phyloP scores from a whole-genome alignment of 2,329 filamentous ascomycete species.

The Piedraia hortae region DNA sequence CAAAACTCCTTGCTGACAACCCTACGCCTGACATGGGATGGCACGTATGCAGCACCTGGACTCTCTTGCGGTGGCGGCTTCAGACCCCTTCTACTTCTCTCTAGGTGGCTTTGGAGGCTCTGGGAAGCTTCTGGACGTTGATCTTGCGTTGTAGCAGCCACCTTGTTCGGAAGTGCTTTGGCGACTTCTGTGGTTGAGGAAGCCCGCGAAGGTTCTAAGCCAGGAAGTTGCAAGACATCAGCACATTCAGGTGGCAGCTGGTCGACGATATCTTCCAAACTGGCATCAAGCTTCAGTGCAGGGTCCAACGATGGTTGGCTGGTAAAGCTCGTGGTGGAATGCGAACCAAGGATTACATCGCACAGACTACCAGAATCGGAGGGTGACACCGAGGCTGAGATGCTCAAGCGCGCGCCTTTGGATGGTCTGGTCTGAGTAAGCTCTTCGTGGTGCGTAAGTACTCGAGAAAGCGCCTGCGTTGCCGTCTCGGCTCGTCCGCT shows the following conservation, averaged over 20 bases:
- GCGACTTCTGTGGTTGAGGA: conserved; percentile 19
- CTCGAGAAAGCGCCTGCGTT: conserved; percentile 9
- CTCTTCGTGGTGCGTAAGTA: conserved; percentile 9
- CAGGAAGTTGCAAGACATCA: conserved; percentile 21
- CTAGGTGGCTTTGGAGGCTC: conserved; percentile 4
- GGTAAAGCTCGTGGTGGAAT: too few species aligned
- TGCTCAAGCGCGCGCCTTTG: conserved; percentile 3
- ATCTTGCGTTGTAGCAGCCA: conserved; percentile 9
- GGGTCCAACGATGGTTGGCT: too few species aligned
- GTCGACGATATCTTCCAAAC: neutral
- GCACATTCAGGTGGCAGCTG: conserved; percentile 9
- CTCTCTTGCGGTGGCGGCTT: too few species aligned
- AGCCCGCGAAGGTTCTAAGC: conserved; percentile 18
- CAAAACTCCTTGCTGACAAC: conserved; percentile 71
- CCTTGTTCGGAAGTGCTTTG: conserved; percentile 5
- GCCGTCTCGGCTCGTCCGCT: conserved; percentile 8
- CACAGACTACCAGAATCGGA: too few species aligned
- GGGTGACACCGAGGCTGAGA: too few species aligned
- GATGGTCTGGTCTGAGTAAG: neutral
- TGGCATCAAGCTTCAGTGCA: too few species aligned
- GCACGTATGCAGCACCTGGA: conserved; percentile 9
- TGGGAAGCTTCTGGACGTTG: conserved; percentile 7
- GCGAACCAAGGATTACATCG: too few species aligned
- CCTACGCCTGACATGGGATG: conserved; percentile 49
- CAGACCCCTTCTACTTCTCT: neutral